Evolutionary conservation across 78 protist species (phyloP), one percentile per base, ranked within the genome.

Genomic region (Tieghemostelium lacteum): DNA sequence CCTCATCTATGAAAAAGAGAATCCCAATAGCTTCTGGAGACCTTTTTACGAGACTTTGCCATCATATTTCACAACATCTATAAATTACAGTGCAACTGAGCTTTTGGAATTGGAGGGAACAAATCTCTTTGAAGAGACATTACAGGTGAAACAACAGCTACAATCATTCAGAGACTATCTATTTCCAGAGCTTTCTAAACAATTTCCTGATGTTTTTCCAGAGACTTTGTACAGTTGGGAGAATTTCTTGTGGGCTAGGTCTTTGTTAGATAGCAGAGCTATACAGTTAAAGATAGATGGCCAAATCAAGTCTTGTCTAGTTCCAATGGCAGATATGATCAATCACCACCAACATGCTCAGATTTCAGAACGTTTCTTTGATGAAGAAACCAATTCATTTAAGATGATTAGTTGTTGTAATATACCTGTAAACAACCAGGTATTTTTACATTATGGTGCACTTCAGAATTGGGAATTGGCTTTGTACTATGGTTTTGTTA

Each of bases 251-350:
- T 86, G 93, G 93, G 93, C 93, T 8, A 42, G 86, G 28, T 86
- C 93, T 26, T 24, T 86, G 57, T 55, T 86, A 6, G 93, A 86
- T 33, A 86, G 93, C 42, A 64, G 93, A 39, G 93, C 93, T 4
- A 73, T 86, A 40, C 93, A 74, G 52, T 40, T 86, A 12, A 73
- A 66, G 40, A 86, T 86, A 14, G 93, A 86, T 57, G 93, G 72
- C 22, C 37, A 34, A 42, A 73, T 86, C 28, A 73, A 45, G n/a
- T 62, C 45, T 22, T 73, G 85, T 55, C 33, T 86, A 50, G 93
- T 86, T 26, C 93, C 93, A 37, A 75, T 73, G 93, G 93, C 86
- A 65, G 93, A 86, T 55, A 73, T 86, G 93, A 65, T 86, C 12
- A 86, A 86, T 40, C 93, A 86, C 55, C 93, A 74, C 31, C n/a